Conservation (phyloP, 2,329 filamentous ascomycete species). For the Alternaria consortialis region DNA sequence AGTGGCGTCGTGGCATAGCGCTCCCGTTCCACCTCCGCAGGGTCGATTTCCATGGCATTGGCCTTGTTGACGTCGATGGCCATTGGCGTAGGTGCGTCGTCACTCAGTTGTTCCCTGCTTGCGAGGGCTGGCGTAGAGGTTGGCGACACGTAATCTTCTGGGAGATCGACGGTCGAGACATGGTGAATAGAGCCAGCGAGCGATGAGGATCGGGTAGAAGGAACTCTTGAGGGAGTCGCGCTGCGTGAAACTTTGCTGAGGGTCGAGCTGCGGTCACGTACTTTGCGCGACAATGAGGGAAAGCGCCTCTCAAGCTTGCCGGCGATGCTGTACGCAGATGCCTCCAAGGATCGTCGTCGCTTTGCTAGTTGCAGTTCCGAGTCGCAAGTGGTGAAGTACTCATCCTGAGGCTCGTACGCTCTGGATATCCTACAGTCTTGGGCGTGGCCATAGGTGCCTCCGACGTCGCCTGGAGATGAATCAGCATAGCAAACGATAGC, state of each 20-base stretch:
- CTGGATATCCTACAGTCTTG: constrained; percentile 53
- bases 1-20: constrained; percentile 81
- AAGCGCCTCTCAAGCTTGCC: constrained; percentile 71
- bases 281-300: constrained; percentile 64
- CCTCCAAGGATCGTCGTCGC: constrained; percentile 67
- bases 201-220: constrained; percentile 81
- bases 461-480: constrained; percentile 63
- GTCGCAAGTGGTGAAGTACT: constrained; percentile 68
- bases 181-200: constrained; percentile 69
- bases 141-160: constrained; percentile 42
- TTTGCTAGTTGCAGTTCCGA: constrained; percentile 65
- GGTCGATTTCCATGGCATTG: constrained; percentile 60
- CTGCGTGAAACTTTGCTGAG: constrained; percentile 52
- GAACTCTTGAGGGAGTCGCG: constrained; percentile 62
- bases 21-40: constrained; percentile 62
- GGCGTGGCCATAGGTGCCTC: constrained; percentile 63
- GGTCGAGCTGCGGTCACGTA: constrained; percentile 59
- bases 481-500: constrained; percentile 31
- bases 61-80: constrained; percentile 49
- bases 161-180: constrained; percentile 49
- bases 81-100: constrained; percentile 42
- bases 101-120: constrained; percentile 48
- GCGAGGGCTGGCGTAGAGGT: constrained; percentile 33
- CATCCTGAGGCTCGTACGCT: constrained; percentile 70
- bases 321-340: constrained; percentile 69